Evolutionary conservation across 306 rosid genomes (phyloP).

Genomic region (Acacia confusa): DNA sequence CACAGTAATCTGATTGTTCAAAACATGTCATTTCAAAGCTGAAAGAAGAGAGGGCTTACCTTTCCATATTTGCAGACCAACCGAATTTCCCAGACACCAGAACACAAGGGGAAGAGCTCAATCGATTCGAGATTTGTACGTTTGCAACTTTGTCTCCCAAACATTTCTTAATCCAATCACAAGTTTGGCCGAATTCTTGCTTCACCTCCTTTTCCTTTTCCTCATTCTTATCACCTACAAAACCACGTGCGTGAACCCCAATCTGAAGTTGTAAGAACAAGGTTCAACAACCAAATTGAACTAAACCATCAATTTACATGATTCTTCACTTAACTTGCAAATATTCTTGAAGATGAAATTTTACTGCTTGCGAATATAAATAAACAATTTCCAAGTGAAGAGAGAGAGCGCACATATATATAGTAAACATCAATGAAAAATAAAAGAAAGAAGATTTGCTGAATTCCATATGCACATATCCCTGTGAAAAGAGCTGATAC

Average conservation of each 20-base stretch:
- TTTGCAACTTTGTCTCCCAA: constrained; percentile 92
- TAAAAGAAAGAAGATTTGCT: constrained; percentile 10
- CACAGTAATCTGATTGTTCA: not conserved
- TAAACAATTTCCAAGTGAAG: constrained; percentile 4
- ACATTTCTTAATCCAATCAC: constrained; percentile 94
- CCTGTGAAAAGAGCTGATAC: not conserved
- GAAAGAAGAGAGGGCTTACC: constrained; percentile 42
- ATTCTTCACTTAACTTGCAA: not conserved
- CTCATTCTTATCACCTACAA: constrained; percentile 86
- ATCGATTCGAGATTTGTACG: constrained; percentile 88
- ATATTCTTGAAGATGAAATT: constrained; percentile 8
- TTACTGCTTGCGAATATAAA: not conserved
- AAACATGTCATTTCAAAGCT: constrained; percentile 3
- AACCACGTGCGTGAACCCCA: constrained; percentile 13
- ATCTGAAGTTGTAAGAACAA: not conserved
- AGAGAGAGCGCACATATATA: not conserved
- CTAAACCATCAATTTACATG: constrained; percentile 16
- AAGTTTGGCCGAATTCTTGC: constrained; percentile 79
- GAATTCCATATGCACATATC: not conserved
- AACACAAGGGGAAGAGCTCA: constrained; percentile 94
- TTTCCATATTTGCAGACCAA: constrained; percentile 99
- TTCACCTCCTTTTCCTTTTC: constrained; percentile 85
- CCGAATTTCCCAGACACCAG: constrained; percentile 96
- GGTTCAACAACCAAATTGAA: constrained; percentile 15
- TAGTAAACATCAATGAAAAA: not conserved